Evolutionary conservation across 2,329 filamentous ascomycete species (phyloP).

Genomic region (Penicillium sp.): DNA sequence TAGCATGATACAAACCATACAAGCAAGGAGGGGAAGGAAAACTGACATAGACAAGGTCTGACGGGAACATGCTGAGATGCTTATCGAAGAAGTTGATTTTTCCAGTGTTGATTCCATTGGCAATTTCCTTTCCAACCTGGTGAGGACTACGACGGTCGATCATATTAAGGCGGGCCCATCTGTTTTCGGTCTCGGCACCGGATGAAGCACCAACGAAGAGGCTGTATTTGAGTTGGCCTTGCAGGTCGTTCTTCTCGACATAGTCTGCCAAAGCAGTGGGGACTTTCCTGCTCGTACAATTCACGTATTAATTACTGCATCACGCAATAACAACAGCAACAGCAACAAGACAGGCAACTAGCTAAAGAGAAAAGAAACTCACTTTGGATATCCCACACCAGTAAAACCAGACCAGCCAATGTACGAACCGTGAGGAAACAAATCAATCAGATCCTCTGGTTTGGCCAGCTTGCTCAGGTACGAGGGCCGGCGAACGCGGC

Average conservation of each 20-base stretch:
- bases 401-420: conserved; percentile 91
- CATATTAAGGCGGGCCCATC: conserved; percentile 88
- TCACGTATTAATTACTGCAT: background rate
- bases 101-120: conserved; percentile 85
- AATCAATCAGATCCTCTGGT: conserved; percentile 72
- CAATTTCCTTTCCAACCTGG: conserved; percentile 85
- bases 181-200: conserved; percentile 84
- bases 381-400: conserved; percentile 86
- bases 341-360: background rate
- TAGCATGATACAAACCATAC: background rate
- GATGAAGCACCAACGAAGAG: conserved; percentile 88
- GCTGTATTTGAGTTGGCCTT: conserved; percentile 80
- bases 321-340: too few species aligned
- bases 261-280: conserved; percentile 81
- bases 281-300: conserved; percentile 59
- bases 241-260: conserved; percentile 79
- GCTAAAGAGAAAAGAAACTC: conserved; percentile 32
- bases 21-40: background rate
- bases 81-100: conserved; percentile 92
- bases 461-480: conserved; percentile 76
- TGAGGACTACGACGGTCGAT: conserved; percentile 80
- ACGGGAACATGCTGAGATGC: conserved; percentile 87
- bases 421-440: conserved; percentile 81
- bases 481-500: conserved; percentile 69
- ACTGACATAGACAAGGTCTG: conserved; percentile 72